phyloP scores from a whole-genome alignment of 352 stramenopile genomes.

The Blastocystis sp. region DNA sequence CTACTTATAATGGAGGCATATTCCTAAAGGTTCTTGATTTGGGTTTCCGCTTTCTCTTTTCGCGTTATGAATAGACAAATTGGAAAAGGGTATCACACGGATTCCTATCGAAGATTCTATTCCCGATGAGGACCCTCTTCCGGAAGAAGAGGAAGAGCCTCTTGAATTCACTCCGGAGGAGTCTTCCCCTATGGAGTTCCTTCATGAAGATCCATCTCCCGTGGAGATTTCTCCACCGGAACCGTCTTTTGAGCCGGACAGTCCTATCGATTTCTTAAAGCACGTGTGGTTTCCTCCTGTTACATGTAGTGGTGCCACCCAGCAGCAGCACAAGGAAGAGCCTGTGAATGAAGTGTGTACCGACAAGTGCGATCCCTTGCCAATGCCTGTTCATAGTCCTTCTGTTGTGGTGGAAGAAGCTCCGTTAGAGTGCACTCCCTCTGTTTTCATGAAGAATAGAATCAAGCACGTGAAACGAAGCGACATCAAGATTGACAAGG shows the following conservation, averaged over 20 bases:
- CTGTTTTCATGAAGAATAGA: background rate
- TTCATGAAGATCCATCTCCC: too few species aligned
- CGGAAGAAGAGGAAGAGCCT: conserved; percentile 35
- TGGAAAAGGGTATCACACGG: conserved; percentile 19
- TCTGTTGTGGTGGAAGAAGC: conserved; percentile 1
- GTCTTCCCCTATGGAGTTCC: background rate
- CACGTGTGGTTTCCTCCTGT: too few species aligned
- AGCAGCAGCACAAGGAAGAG: too few species aligned
- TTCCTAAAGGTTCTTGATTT: conserved; percentile 68
- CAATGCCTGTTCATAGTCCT: background rate
- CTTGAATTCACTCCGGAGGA: background rate
- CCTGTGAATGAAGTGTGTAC: too few species aligned
- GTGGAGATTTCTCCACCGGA: too few species aligned
- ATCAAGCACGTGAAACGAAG: conserved; percentile 24
- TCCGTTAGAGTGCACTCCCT: conserved; percentile 1
- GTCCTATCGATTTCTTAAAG: too few species aligned
- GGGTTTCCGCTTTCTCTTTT: background rate
- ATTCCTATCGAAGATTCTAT: conserved; percentile 69
- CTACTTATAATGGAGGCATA: conserved; percentile 67
- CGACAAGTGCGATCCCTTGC: background rate
- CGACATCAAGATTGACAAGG: conserved; percentile 25
- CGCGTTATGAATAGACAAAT: conserved; percentile 46
- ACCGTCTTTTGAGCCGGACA: too few species aligned
- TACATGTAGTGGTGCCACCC: too few species aligned
- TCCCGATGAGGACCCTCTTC: background rate